phyloP scores from a whole-genome alignment of 2,329 filamentous ascomycete species.

The Leptographium radiaticola region DNA sequence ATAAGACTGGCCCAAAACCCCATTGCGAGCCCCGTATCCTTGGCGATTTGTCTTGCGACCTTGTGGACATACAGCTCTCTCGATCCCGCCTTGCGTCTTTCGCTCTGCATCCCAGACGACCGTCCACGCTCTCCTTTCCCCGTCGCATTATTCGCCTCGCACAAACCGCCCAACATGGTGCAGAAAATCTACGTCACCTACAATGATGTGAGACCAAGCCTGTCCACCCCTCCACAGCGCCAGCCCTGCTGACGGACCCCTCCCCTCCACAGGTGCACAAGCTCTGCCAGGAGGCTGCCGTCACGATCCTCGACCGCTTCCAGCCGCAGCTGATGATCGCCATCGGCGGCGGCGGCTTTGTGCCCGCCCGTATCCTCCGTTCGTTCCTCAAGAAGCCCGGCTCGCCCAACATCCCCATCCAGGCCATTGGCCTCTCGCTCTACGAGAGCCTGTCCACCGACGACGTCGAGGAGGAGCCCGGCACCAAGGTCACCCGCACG shows the following conservation, averaged over 20 bases:
- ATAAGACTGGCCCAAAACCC: not conserved
- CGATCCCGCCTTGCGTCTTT: not conserved
- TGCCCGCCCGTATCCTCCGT: conserved; percentile 89
- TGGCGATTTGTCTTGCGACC: not conserved
- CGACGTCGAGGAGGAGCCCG: conserved; percentile 56
- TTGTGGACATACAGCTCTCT: too few species aligned
- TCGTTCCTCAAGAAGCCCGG: conserved; percentile 90
- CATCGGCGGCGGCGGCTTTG: conserved; percentile 94
- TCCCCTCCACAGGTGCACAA: conserved; percentile 66
- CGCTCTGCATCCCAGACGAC: not conserved
- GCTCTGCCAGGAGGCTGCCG: conserved; percentile 79
- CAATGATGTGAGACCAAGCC: conserved; percentile 55
- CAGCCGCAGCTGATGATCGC: conserved; percentile 95
- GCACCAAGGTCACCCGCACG: conserved; percentile 90
- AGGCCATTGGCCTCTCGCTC: conserved; percentile 94
- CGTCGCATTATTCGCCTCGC: too few species aligned
- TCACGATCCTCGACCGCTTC: conserved; percentile 70
- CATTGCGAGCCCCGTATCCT: not conserved
- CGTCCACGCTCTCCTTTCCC: not conserved
- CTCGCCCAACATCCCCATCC: conserved; percentile 91
- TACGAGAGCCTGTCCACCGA: conserved; percentile 67
- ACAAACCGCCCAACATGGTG: conserved; percentile 46
- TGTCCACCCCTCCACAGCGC: not conserved
- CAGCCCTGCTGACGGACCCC: conserved; percentile 4
- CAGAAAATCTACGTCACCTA: conserved; percentile 85